These are phyloP conservation scores for Buddleja alternifolia DNA, from an alignment of 257 asterid species.

Conservation along the genomic window DNA sequence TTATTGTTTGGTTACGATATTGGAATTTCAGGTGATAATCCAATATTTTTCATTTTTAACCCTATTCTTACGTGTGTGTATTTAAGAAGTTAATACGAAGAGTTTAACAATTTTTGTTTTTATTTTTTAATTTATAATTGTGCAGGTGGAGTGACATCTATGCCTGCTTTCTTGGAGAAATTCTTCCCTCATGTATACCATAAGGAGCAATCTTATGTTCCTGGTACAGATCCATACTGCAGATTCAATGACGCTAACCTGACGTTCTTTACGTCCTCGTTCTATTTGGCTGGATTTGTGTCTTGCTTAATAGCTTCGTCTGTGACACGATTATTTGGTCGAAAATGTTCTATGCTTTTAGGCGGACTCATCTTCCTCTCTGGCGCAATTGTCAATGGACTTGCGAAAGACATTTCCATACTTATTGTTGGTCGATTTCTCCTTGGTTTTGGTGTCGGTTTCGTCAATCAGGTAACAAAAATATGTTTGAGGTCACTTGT, in stretches of 20 bases:
- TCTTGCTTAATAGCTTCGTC: slow-evolving; percentile 23
- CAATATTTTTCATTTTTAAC: too few species aligned
- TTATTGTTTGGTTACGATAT: slow-evolving; percentile 47
- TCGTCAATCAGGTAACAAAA: slow-evolving; percentile 48
- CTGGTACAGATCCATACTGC: slow-evolving; percentile 33
- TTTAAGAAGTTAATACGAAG: too few species aligned
- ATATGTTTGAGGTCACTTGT: too few species aligned
- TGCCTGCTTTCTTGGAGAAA: slow-evolving; percentile 35
- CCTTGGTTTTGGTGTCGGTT: slow-evolving; percentile 47
- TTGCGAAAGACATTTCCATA: slow-evolving; percentile 20
- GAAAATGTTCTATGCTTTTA: slow-evolving; percentile 29
- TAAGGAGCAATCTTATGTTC: not conserved
- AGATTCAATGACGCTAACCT: slow-evolving; percentile 19
- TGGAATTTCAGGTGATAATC: slow-evolving; percentile 41
- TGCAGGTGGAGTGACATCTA: slow-evolving; percentile 48
- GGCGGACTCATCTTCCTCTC: slow-evolving; percentile 33
- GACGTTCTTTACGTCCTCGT: slow-evolving; percentile 39
- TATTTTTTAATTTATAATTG: too few species aligned
- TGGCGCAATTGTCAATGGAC: slow-evolving; percentile 34
- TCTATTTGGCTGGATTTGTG: slow-evolving; percentile 38
- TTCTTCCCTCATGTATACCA: slow-evolving; percentile 37
- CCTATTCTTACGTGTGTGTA: too few species aligned
- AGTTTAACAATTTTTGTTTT: too few species aligned
- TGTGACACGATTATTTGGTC: slow-evolving; percentile 18
- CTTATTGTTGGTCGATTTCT: slow-evolving; percentile 35